Conservation (phyloP, 192 early-diverging fungal genomes). For the Coemansia sp. region DNA sequence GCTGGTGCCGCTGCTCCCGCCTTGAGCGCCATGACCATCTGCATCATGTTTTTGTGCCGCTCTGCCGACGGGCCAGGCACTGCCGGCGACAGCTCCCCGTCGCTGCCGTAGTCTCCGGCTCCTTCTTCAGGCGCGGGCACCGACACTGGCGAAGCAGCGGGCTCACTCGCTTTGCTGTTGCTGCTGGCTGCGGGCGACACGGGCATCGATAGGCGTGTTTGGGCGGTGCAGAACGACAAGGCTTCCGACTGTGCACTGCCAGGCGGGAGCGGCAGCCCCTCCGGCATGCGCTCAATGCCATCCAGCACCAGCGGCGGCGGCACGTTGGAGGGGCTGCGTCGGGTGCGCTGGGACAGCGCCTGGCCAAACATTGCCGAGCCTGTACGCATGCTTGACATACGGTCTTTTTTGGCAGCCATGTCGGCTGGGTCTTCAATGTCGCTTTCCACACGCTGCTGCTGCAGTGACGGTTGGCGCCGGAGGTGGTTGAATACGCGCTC, state of each 20-base stretch:
- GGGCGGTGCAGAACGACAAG: conserved; percentile 48
- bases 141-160: background rate
- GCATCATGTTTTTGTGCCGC: conserved; percentile 1
- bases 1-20: conserved; percentile 4
- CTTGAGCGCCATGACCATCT: conserved; percentile 7
- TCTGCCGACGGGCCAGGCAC: background rate
- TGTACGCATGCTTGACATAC: background rate
- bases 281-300: conserved; percentile 4
- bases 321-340: conserved; percentile 11
- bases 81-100: background rate
- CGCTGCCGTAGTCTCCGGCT: background rate
- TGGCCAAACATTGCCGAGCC: background rate
- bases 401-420: background rate
- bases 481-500: conserved; percentile 18
- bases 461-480: conserved; percentile 2
- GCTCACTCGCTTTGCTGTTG: background rate
- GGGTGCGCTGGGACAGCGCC: conserved; percentile 1
- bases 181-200: background rate
- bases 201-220: conserved; percentile 14
- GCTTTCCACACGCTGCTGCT: background rate
- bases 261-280: background rate
- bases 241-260: conserved; percentile 25
- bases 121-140: conserved; percentile 1
- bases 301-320: conserved; percentile 15
- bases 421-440: background rate